These are phyloP conservation scores for Microthyrium microscopicum DNA, from an alignment of 2,329 filamentous ascomycete species.

Conservation along the genomic window DNA sequence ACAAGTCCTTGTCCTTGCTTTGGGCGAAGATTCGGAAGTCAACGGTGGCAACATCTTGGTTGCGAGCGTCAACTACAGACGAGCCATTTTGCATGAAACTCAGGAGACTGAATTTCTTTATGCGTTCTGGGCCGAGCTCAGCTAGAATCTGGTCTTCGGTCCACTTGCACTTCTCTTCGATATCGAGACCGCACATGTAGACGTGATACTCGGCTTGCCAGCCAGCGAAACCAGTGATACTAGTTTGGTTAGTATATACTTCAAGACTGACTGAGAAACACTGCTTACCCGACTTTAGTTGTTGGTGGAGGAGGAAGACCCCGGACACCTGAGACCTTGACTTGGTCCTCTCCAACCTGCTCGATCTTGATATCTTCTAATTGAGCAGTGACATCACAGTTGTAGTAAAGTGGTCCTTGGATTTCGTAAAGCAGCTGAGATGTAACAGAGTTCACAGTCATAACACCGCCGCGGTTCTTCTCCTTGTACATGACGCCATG, in stretches of 20 bases:
- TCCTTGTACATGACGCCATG: constrained; percentile 1
- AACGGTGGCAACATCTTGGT: constrained; percentile 20
- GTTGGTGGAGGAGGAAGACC: constrained; percentile 8
- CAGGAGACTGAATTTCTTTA: constrained; percentile 12
- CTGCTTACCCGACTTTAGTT: constrained; percentile 6
- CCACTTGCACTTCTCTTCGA: constrained; percentile 22
- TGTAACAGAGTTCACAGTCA: constrained; percentile 4
- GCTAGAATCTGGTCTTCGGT: constrained; percentile 12
- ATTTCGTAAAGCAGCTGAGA: constrained; percentile 8
- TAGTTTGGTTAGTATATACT: no score
- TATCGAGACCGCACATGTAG: constrained; percentile 30
- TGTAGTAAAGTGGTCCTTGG: constrained; percentile 8
- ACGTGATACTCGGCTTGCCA: constrained; percentile 25
- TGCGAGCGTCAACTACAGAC: constrained; percentile 14
- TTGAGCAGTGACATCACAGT: constrained; percentile 6
- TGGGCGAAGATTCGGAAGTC: constrained; percentile 20
- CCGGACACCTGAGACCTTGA: constrained; percentile 4
- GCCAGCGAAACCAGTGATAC: constrained; percentile 20
- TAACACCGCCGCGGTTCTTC: constrained; percentile 3
- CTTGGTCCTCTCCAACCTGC: constrained; percentile 7
- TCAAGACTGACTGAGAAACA: not conserved
- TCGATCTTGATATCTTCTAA: constrained; percentile 7
- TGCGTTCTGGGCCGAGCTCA: constrained; percentile 12
- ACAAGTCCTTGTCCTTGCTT: constrained; percentile 12
- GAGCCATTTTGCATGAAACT: constrained; percentile 19